phyloP scores from a whole-genome alignment of 257 asterid genomes.

The Petunia secreta region DNA sequence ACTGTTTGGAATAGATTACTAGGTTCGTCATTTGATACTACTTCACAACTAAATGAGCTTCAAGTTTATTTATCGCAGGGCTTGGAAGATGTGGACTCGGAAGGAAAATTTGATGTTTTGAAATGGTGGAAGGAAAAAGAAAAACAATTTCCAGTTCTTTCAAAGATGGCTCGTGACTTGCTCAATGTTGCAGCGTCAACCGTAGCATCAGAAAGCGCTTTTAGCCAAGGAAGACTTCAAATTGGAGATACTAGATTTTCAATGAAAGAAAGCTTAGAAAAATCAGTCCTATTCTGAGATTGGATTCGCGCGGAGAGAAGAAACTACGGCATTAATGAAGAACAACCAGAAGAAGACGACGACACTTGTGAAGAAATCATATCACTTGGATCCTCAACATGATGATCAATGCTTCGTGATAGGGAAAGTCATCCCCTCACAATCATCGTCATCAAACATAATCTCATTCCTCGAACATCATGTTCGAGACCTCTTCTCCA shows the following conservation, averaged over 20 bases:
- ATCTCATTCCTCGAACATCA: too few relatives aligned
- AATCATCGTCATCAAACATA: too few relatives aligned
- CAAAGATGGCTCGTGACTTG: not conserved
- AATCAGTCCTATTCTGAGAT: not conserved
- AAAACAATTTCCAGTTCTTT: not conserved
- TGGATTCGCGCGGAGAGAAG: not conserved
- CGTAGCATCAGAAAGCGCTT: not conserved
- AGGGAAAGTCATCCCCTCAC: too few relatives aligned
- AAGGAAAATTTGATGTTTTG: too few relatives aligned
- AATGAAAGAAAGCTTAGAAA: not conserved
- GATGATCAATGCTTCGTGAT: too few relatives aligned
- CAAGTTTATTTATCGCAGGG: not conserved
- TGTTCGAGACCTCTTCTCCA: too few relatives aligned
- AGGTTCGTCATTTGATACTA: too few relatives aligned
- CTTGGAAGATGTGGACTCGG: not conserved
- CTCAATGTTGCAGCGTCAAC: too few relatives aligned
- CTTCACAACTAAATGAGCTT: not conserved
- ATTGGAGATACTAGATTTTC: not conserved
- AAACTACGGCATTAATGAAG: not conserved
- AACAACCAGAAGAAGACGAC: too few relatives aligned
- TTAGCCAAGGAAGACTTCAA: not conserved
- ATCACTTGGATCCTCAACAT: too few relatives aligned
- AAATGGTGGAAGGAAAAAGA: not conserved
- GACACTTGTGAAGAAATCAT: too few relatives aligned
- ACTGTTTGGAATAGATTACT: too few relatives aligned